Conservation (phyloP, 148 eudicot species). For the Linanthus parryae region DNA sequence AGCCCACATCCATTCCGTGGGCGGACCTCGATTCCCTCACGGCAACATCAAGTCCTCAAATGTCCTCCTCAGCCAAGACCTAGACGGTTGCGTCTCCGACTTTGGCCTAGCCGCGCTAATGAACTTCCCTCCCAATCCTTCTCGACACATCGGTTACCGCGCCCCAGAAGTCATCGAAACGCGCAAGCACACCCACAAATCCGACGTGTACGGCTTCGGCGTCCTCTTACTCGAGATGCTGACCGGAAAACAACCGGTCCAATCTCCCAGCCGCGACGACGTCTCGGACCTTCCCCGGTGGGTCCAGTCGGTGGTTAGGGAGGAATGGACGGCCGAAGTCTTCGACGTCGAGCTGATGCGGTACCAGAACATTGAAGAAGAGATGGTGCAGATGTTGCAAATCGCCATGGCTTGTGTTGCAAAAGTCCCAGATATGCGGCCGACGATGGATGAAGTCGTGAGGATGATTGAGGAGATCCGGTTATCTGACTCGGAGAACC, state of each 20-base stretch:
- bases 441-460: slow-evolving; percentile 37
- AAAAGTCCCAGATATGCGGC: slow-evolving; percentile 33
- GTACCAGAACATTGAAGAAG: slow-evolving; percentile 40
- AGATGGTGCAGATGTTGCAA: slow-evolving; percentile 58
- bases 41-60: slow-evolving; percentile 52
- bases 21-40: slow-evolving; percentile 34
- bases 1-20: slow-evolving; percentile 35
- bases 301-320: slow-evolving; percentile 53
- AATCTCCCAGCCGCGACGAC: slow-evolving; percentile 41
- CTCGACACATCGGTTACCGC: slow-evolving; percentile 38
- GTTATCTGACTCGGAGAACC: slow-evolving; percentile 33
- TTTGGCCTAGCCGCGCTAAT: slow-evolving; percentile 37
- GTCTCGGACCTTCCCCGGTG: slow-evolving; percentile 45
- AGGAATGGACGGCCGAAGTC: slow-evolving; percentile 59
- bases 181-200: slow-evolving; percentile 40
- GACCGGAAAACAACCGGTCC: slow-evolving; percentile 43
- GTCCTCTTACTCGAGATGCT: slow-evolving; percentile 47
- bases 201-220: slow-evolving; percentile 55
- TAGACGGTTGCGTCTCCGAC: slow-evolving; percentile 33
- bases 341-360: slow-evolving; percentile 42
- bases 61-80: slow-evolving; percentile 43
- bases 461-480: slow-evolving; percentile 43
- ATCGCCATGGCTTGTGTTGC: slow-evolving; percentile 46
- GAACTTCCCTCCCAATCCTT: slow-evolving; percentile 33
- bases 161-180: slow-evolving; percentile 50